Evolutionary conservation across 2,329 filamentous ascomycete species (phyloP), one percentile per base, ranked within the genome.

Genomic region (Diaporthe velutina): DNA sequence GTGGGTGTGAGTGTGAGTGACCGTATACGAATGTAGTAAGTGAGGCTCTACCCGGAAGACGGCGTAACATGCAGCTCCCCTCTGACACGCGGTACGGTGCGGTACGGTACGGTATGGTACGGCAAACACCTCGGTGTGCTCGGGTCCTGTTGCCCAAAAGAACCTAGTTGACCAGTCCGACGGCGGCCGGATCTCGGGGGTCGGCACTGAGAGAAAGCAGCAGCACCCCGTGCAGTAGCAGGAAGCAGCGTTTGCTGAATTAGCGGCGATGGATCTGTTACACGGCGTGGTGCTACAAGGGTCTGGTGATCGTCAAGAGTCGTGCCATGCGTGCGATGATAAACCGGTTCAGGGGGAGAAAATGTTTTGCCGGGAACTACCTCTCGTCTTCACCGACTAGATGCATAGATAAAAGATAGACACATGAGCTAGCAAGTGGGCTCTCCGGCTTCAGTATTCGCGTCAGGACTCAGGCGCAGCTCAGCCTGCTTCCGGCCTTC

Each of bases 131-230:
- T 35, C 28, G 42, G 42, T 50, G 45, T 52, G 42, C 64, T 67
- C 64, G 64, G 64, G 45, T 67, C 64, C 30, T 54, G 33, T 40
- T 67, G 45, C 61, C 61, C 17, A 67, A 67, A 67, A 52, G 45
- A 67, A 67, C 13, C 61, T 40, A 52, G 42, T 28, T n/a, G 19
- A 28, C 12, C 61, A 52, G 22, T 22, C 64, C 25, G 22, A 35
- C 61, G 61, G 45, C 45, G 30, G 30, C 64, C 64, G 64, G 64
- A 67, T 67, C 64, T 67, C 64, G 64, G 64, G 64, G 64, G 64
- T 67, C 64, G 64, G 64, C 64, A 38, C 33, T 52, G 33, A 25
- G 48, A 40, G 30, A 54, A 25, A 3, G 19, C 33, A n/a, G 28
- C 4, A 57, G 35, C 4, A 25, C 2, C 7, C 28, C 12, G 33